Conservation (phyloP, 2,329 filamentous ascomycete species). For the Nakataea oryzae region DNA sequence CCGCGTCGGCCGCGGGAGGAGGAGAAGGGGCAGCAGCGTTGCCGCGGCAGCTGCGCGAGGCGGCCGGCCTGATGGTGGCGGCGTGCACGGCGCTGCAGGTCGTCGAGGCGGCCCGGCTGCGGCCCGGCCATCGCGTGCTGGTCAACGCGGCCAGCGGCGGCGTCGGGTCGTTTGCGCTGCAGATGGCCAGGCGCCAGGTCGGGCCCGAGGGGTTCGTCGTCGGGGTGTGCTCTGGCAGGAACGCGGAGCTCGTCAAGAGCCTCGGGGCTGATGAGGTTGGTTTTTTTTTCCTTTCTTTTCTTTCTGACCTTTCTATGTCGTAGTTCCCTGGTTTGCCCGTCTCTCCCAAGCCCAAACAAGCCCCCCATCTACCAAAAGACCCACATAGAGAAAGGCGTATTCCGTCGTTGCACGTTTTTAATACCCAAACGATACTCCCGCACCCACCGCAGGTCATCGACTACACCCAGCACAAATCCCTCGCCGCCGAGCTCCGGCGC, state of each 20-base stretch:
- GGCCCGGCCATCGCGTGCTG: conserved; percentile 23
- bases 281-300: background rate
- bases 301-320: background rate
- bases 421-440: too few relatives aligned
- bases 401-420: too few relatives aligned
- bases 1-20: background rate
- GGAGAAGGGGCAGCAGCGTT: too few relatives aligned
- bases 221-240: conserved; percentile 35
- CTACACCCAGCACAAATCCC: conserved; percentile 23
- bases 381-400: too few relatives aligned
- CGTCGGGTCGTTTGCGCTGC: conserved; percentile 34
- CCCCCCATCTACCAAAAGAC: too few relatives aligned
- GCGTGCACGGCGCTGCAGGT: conserved; percentile 22
- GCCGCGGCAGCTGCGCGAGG: conserved; percentile 3
- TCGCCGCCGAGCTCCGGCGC: conserved; percentile 22
- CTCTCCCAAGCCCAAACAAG: too few relatives aligned
- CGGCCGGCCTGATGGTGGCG: conserved; percentile 19
- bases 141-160: conserved; percentile 41
- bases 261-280: conserved; percentile 38
- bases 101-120: conserved; percentile 13
- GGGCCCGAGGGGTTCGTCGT: conserved; percentile 21
- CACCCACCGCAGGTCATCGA: conserved; percentile 23
- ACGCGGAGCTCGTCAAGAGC: conserved; percentile 30
- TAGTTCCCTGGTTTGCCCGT: background rate
- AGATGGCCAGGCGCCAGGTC: conserved; percentile 28